Conservation (phyloP, 2,329 filamentous ascomycete genomes). For the Alternaria novae-zelandiae region DNA sequence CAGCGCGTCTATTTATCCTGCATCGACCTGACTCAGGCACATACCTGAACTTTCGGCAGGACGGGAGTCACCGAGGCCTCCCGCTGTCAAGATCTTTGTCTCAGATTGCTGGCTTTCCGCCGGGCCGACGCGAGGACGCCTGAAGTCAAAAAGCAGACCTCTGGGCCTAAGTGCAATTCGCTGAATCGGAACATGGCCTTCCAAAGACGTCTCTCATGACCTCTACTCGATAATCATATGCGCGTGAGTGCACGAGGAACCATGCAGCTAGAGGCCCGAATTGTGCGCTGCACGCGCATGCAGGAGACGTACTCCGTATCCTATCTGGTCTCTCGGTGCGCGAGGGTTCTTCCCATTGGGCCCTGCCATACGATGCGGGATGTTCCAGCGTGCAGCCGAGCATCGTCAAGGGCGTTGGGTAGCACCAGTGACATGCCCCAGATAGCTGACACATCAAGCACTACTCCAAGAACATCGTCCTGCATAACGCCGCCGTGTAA, state of each 20-base stretch:
- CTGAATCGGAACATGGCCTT: not conserved
- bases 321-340: not conserved
- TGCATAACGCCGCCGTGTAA: not conserved
- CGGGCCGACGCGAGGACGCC: not conserved
- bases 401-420: not conserved
- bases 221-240: not conserved
- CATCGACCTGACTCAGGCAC: not conserved
- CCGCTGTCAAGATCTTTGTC: slow-evolving; percentile 5
- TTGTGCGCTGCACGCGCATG: not conserved
- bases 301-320: not conserved
- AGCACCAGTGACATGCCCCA: not conserved
- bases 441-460: not conserved
- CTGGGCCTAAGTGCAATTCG: not conserved
- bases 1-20: not conserved
- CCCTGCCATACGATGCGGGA: not conserved
- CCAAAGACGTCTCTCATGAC: not conserved
- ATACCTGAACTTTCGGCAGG: not conserved
- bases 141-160: not conserved
- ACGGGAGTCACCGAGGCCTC: not conserved
- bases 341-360: not conserved
- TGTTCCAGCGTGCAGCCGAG: not conserved
- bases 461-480: not conserved
- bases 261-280: not conserved
- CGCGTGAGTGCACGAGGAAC: not conserved
- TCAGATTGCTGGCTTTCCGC: not conserved